phyloP scores from a whole-genome alignment of 2,329 filamentous ascomycete genomes.

The Talaromyces sp. region DNA sequence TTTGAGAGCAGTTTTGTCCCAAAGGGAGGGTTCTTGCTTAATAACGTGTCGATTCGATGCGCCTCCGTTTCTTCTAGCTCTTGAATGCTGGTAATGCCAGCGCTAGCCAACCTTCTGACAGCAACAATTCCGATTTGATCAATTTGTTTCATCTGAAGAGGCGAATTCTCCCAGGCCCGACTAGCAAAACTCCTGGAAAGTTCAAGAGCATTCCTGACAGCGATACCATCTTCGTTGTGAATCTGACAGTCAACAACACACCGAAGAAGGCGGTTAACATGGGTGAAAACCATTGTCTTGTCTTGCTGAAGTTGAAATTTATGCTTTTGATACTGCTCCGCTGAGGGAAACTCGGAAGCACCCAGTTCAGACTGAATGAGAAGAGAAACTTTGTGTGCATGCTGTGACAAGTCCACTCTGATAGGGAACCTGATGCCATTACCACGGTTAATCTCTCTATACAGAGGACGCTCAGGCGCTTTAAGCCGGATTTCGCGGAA shows the following conservation, averaged over 20 bases:
- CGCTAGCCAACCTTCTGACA: constrained; percentile 68
- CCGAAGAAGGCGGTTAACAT: constrained; percentile 64
- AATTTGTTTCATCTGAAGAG: constrained; percentile 78
- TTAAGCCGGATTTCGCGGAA: constrained; percentile 70
- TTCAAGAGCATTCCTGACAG: constrained; percentile 67
- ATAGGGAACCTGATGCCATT: constrained; percentile 66
- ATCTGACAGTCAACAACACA: constrained; percentile 74
- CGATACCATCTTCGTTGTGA: constrained; percentile 58
- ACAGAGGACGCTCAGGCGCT: constrained; percentile 62
- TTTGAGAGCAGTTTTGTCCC: constrained; percentile 64
- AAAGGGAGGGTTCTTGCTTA: constrained; percentile 78
- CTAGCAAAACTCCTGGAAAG: constrained; percentile 73
- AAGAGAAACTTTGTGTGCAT: constrained; percentile 71
- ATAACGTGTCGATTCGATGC: constrained; percentile 68
- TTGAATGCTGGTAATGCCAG: constrained; percentile 67
- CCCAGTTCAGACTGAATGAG: constrained; percentile 74
- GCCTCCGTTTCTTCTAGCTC: constrained; percentile 64
- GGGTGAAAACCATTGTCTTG: constrained; percentile 61
- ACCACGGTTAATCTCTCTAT: constrained; percentile 68
- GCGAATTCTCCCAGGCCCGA: constrained; percentile 74
- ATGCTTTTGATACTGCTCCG: constrained; percentile 54
- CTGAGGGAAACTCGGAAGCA: constrained; percentile 57
- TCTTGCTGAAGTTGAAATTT: constrained; percentile 57
- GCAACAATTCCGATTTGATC: constrained; percentile 70
- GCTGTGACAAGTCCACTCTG: constrained; percentile 60